Base-by-base conservation (phyloP, 441 rosid species). In the Capsella rubella region DNA sequence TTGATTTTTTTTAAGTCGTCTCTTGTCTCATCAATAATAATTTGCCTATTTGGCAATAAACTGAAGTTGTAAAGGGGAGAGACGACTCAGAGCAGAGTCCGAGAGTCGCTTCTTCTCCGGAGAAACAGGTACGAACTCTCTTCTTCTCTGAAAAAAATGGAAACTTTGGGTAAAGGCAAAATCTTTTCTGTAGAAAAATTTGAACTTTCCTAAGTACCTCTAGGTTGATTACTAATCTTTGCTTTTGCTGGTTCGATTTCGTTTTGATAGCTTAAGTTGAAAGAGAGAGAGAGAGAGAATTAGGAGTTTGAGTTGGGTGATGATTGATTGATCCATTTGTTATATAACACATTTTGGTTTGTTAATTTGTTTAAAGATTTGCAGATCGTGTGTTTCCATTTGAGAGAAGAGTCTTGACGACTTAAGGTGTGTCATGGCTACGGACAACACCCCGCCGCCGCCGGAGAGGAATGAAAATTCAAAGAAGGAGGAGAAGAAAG, bases 31-130 rank as follows among this genome's bases (percentile, higher is more conserved):
- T 66, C 25, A 21, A 21, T 65, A 35, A 16, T 49, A 15, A 52
- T 50, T 21, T 37, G 60, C 50, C 50, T 14, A 51, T 67, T 67
- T 67, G 72, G 72, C 62, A 51, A 25, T 66, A 52, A 39, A 66
- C 49, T 66, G 49, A 14, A 65, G 47, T 47, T 49, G 57, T 55
- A 54, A 69, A 46, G 52, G 35, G 51, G 8, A 32, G 31, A 29
- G 35, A 32, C 54, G 72, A 68, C 63, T 3, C 16, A 35, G 40
- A 35, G 40, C 35, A 32, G 35, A 32, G 35, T 7, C 52, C 25
- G 25, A 46, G 11, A 47, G 50, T 13, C 27, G 56, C 49, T 35
- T 59, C 67, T 49, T 49, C 66, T 49, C 67, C 64, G 55, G 29
- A 0, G 64, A 69, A 59, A 70, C 59, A 58, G 56, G 74, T 70